Conservation (phyloP, 768 basidiomycete genomes). For the Podaxis pistillaris region DNA sequence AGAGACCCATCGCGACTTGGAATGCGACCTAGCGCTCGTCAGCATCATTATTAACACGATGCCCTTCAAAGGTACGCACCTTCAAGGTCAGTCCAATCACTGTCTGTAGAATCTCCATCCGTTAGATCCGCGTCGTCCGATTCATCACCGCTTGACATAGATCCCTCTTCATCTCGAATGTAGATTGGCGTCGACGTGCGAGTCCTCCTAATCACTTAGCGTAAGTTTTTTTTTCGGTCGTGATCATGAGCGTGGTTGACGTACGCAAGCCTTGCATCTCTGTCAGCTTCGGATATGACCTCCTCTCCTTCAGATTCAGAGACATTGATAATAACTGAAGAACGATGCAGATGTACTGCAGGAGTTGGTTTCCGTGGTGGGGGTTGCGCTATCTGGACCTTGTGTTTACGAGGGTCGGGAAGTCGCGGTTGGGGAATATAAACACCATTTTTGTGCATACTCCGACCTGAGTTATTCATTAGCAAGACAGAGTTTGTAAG, state of each 20-base stretch:
- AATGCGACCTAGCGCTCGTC: neutral
- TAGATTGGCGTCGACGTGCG: conserved; percentile 46
- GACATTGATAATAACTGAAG: conserved; percentile 26
- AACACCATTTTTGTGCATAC: conserved; percentile 46
- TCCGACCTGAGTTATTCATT: conserved; percentile 18
- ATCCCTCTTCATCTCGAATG: conserved; percentile 40
- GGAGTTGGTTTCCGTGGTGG: conserved; percentile 27
- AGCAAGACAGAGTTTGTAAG: neutral
- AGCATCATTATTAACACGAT: neutral
- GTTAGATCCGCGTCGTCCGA: conserved; percentile 75
- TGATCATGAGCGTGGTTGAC: conserved; percentile 21
- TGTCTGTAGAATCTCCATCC: conserved; percentile 48
- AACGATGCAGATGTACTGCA: conserved; percentile 15
- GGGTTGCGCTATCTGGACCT: conserved; percentile 25
- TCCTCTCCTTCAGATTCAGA: conserved; percentile 72
- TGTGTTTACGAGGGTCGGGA: conserved; percentile 15
- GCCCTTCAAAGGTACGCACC: conserved; percentile 29
- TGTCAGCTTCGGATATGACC: conserved; percentile 59
- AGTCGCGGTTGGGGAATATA: conserved; percentile 39
- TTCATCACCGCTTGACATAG: conserved; percentile 70
- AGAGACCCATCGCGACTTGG: conserved; percentile 24
- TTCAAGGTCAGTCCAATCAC: conserved; percentile 43
- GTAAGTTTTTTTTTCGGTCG: neutral
- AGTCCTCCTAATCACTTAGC: conserved; percentile 38
- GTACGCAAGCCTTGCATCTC: conserved; percentile 73